These are phyloP conservation scores for Suhomyces maxii DNA, from an alignment of 1,139 yeast genomes.

Conservation along the genomic window DNA sequence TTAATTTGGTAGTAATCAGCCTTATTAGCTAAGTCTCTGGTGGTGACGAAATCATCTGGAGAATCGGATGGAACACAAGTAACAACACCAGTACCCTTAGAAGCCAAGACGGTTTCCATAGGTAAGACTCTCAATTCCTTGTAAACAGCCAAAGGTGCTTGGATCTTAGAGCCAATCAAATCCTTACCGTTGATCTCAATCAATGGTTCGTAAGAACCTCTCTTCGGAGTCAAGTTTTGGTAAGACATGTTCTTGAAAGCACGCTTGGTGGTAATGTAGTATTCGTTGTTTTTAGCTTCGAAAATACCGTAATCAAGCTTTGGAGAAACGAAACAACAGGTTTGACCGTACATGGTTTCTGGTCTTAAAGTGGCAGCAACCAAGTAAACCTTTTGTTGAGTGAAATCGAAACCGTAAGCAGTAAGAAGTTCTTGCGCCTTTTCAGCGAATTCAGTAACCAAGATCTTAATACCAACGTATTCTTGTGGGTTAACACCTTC, in stretches of 20 bases:
- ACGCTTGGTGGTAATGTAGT: slow-evolving; percentile 87
- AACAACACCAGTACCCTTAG: slow-evolving; percentile 98
- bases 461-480: slow-evolving; percentile 88
- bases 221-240: slow-evolving; percentile 87
- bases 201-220: slow-evolving; percentile 73
- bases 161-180: slow-evolving; percentile 82
- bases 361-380: slow-evolving; percentile 99
- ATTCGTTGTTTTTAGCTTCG: slow-evolving; percentile 76
- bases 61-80: slow-evolving; percentile 98
- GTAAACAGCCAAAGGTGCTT: slow-evolving; percentile 78
- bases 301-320: slow-evolving; percentile 89
- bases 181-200: slow-evolving; percentile 65
- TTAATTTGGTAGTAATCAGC: slow-evolving; percentile 88
- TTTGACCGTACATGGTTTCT: slow-evolving; percentile 98
- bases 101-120: slow-evolving; percentile 94
- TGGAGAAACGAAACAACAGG: slow-evolving; percentile 97
- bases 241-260: slow-evolving; percentile 98
- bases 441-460: slow-evolving; percentile 61
- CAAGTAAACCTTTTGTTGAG: slow-evolving; percentile 66
- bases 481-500: slow-evolving; percentile 98
- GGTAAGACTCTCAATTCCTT: slow-evolving; percentile 83
- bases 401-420: slow-evolving; percentile 43
- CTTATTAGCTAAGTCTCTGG: slow-evolving; percentile 79
- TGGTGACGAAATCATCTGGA: slow-evolving; percentile 93
- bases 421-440: slow-evolving; percentile 53